Percentiles rank a stretch among this genome's conserved stretches.
phyloP scores from a whole-genome alignment of 331 rosid species.

The Malus hybrid region DNA sequence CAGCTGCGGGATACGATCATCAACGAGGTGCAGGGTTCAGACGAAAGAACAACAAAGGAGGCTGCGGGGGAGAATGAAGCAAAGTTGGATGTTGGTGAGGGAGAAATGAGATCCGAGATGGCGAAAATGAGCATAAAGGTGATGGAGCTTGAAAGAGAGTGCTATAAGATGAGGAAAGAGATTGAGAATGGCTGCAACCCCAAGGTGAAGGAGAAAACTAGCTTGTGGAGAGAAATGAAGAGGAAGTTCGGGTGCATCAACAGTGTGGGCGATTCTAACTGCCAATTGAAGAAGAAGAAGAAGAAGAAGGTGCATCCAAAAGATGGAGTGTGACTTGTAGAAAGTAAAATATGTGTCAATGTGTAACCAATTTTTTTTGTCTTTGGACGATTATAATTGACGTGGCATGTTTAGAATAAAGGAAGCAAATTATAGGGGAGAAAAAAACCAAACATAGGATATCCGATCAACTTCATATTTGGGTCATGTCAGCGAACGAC shows the following conservation, averaged over 20 bases:
- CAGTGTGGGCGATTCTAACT: slow-evolving; percentile 11
- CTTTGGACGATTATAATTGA: no score
- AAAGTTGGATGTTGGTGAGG: slow-evolving; percentile 5
- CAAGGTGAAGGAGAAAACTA: slow-evolving; percentile 24
- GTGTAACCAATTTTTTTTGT: no score
- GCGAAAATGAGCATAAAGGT: slow-evolving; percentile 33
- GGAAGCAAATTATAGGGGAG: no score
- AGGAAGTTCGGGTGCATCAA: slow-evolving; percentile 52
- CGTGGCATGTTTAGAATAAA: no score
- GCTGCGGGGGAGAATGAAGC: slow-evolving; percentile 12
- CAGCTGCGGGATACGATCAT: slow-evolving; percentile 28
- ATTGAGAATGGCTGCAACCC: slow-evolving; percentile 24
- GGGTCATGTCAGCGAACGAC: no score
- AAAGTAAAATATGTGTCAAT: no score
- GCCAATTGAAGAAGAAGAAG: slow-evolving; percentile 34
- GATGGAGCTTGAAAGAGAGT: slow-evolving; percentile 37
- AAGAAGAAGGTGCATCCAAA: no score
- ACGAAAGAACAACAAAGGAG: background rate
- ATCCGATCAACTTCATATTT: no score
- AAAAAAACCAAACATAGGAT: no score
- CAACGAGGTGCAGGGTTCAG: slow-evolving; percentile 20
- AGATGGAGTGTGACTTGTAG: no score
- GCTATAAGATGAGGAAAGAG: slow-evolving; percentile 31
- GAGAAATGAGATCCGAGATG: slow-evolving; percentile 15
- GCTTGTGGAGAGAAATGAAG: slow-evolving; percentile 52